Evolutionary conservation across 345 rosid genomes (phyloP), one percentile per base, ranked within the genome.

Genomic region (Corchorus capsularis): DNA sequence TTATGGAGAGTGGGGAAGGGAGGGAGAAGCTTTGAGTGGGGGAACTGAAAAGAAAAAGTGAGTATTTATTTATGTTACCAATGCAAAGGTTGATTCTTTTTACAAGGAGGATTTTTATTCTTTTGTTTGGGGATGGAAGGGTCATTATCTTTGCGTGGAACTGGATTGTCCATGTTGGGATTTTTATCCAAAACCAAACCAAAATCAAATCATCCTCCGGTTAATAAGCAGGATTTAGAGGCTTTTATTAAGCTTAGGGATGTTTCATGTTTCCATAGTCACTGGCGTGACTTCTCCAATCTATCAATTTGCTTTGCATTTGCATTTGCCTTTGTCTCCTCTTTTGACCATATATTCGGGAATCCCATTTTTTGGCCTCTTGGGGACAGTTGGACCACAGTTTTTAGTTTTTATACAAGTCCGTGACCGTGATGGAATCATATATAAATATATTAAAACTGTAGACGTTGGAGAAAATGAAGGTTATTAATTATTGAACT

Each of bases 121-220:
- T 32, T 50, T 50, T 50, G 1, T 32, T 50, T 50, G 22, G 19
- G 14, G 19, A 0, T 35, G 27, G 79, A 74, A 81, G 74, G 75
- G 59, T 73, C 81, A 80, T 79, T 75, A 54, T 73, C 81, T 79
- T 77, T 73, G 22, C 63, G 79, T 83, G 81, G 56, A 27, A 27
- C 27, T 27, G 27, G 1, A 0, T 54, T 53, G 62, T 37, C 6
- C 9, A 45, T 53, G 63, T 39, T 54, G 46, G 27, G 27, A 63
- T 54, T 27, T 39, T 22, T 37, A 43, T 8, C 35, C 16, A 22
- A 52, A 14, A n/a, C n/a, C n/a, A n/a, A n/a, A n/a, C n/a, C n/a
- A n/a, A n/a, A n/a, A n/a, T n/a, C n/a, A n/a, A n/a, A 27, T 27
- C 27, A 20, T 57, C 34, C 3, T 57, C 62, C 62, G 62, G 34